phyloP scores from a whole-genome alignment of 805 yeast genomes.

The Brettanomyces sp. region DNA sequence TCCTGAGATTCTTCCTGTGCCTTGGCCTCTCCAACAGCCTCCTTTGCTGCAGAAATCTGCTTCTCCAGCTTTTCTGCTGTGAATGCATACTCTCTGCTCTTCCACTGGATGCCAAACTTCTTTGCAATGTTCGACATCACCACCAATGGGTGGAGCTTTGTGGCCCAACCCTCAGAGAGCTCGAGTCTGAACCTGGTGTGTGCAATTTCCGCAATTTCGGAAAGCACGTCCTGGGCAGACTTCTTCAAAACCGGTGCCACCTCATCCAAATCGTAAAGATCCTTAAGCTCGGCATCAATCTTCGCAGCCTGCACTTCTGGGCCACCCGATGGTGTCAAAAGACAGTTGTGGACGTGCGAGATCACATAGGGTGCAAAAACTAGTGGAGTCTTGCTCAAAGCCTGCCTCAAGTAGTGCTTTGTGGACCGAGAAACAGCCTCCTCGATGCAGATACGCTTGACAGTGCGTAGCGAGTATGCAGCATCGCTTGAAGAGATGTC shows the following conservation, averaged over 20 bases:
- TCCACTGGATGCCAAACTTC: constrained; percentile 85
- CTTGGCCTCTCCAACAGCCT: constrained; percentile 17
- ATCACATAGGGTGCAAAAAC: constrained; percentile 50
- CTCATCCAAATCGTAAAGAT: constrained; percentile 33
- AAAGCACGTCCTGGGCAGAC: constrained; percentile 35
- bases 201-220: constrained; percentile 44
- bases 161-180: constrained; percentile 42
- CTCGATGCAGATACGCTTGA: constrained; percentile 31
- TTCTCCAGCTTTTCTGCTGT: constrained; percentile 31
- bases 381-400: constrained; percentile 38
- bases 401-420: constrained; percentile 61
- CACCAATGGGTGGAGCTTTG: constrained; percentile 29
- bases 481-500: constrained; percentile 35
- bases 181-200: constrained; percentile 52
- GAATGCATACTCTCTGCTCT: constrained; percentile 39
- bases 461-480: constrained; percentile 23
- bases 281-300: constrained; percentile 31
- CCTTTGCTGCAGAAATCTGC: constrained; percentile 14
- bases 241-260: constrained; percentile 30
- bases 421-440: constrained; percentile 77
- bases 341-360: constrained; percentile 61
- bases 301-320: constrained; percentile 28
- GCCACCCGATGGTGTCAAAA: constrained; percentile 47
- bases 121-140: constrained; percentile 59
- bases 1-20: constrained; percentile 13